Evolutionary conservation across 129 eudicot species (phyloP), one percentile per base, ranked within the genome.

Genomic region (Deinandra increscens): DNA sequence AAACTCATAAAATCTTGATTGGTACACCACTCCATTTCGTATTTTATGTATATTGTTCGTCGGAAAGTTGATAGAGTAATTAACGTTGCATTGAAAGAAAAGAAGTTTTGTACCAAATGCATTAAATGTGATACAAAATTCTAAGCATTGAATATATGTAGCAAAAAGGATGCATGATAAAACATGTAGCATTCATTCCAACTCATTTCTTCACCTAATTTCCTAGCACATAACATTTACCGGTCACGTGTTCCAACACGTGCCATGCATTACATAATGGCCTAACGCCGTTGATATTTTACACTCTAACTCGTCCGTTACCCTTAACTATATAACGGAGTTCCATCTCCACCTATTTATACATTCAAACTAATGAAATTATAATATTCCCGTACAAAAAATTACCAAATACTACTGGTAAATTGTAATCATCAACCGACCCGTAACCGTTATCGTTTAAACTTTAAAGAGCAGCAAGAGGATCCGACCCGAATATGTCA

Each of bases 401-500:
- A 73, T 15, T 70, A 74, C 82, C 66, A 36, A 26, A 26, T 26
- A 26, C 31, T 26, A 26, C n/a, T n/a, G n/a, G n/a, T n/a, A 26
- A 26, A 1, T 26, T 1, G 31, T 26, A 49, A 31, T 61, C 29
- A 69, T 59, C 68, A 71, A 62, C 60, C 12, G 78, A 17, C 75
- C 26, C 64, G 61, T 13, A 19, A 10, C 33, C 14, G 12, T 6
- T 13, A 0, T 63, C 6, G 26, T 14, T n/a, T n/a, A n/a, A n/a
- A n/a, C n/a, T 4, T 44, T 14, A 91, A 1, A 86, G 79, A 13
- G 83, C 86, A 10, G 89, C 82, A 0, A 89, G 83, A 55, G 92
- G 92, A 22, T 93, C 98, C 89, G 98, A 81, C 80, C 92, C 97
- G 77, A 93, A 93, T 50, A 93, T 69, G 56, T 93, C 98, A 2